A percentile compares a stretch with the other conserved stretches of the same genome.
phyloP scores from a whole-genome alignment of 495 filamentous ascomycete genomes.

The Melanomma pulvis-pyrius region DNA sequence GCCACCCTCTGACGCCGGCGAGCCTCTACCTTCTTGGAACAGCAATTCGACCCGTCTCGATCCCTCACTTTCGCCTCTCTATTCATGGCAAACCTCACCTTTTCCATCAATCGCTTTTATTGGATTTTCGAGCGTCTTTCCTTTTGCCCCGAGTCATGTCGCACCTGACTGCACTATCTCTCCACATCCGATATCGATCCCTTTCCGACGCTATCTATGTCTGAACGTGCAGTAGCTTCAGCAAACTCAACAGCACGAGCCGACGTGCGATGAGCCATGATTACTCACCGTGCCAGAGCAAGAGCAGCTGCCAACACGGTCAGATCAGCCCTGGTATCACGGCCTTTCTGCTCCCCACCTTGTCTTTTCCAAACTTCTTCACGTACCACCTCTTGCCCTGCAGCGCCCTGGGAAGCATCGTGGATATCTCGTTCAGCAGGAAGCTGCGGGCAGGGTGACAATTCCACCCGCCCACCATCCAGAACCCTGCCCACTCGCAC shows the following conservation, averaged over 20 bases:
- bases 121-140: not conserved
- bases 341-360: constrained; percentile 73
- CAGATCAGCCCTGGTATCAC: constrained; percentile 77
- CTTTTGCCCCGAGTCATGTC: too few species aligned
- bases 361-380: constrained; percentile 79
- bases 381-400: constrained; percentile 86
- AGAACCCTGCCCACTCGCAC: constrained; percentile 93
- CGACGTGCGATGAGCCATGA: too few species aligned
- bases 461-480: constrained; percentile 61
- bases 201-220: too few species aligned
- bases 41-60: too few species aligned
- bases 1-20: not conserved
- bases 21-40: too few species aligned
- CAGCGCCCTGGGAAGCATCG: constrained; percentile 88
- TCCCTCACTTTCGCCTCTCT: not conserved
- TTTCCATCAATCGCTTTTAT: not conserved
- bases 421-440: constrained; percentile 79
- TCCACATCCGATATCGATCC: not conserved
- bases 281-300: too few species aligned
- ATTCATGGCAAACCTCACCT: not conserved
- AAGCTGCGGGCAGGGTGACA: constrained; percentile 77
- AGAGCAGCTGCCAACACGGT: too few species aligned
- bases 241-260: too few species aligned
- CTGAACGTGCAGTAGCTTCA: too few species aligned
- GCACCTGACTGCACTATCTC: too few species aligned